Conservation (phyloP, 805 yeast species). For the Wickerhamiella dianesei region DNA sequence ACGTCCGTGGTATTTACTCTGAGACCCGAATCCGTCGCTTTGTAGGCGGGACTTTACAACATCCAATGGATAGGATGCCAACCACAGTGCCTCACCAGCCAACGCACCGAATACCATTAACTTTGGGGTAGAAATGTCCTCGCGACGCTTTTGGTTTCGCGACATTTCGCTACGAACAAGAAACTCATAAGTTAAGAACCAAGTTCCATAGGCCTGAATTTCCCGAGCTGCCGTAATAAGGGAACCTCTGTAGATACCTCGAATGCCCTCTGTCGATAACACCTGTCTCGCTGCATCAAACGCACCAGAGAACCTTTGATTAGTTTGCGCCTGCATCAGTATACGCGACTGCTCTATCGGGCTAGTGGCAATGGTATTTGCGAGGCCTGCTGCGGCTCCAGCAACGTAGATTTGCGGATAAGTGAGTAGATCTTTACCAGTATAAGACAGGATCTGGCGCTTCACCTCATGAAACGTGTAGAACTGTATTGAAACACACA, state of each 20-base stretch:
- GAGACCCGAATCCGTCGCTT: slow-evolving; percentile 31
- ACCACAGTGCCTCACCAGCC: slow-evolving; percentile 64
- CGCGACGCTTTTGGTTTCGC: slow-evolving; percentile 23
- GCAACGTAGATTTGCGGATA: slow-evolving; percentile 45
- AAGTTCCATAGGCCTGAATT: slow-evolving; percentile 60
- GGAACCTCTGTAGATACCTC: slow-evolving; percentile 44
- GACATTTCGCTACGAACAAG: slow-evolving; percentile 28
- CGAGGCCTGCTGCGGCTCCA: slow-evolving; percentile 54
- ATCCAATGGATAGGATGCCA: slow-evolving; percentile 52
- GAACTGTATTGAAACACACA: slow-evolving; percentile 55
- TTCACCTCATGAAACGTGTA: slow-evolving; percentile 60
- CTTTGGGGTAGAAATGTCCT: slow-evolving; percentile 41
- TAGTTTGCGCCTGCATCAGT: slow-evolving; percentile 40
- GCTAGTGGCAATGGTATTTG: slow-evolving; percentile 48
- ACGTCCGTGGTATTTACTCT: slow-evolving; percentile 24
- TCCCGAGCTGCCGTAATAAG: slow-evolving; percentile 44
- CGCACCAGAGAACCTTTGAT: slow-evolving; percentile 30
- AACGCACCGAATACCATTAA: slow-evolving; percentile 45
- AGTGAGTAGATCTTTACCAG: slow-evolving; percentile 20
- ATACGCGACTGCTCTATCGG: slow-evolving; percentile 59
- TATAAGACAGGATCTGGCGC: slow-evolving; percentile 34
- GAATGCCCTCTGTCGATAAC: slow-evolving; percentile 29
- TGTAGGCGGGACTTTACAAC: slow-evolving; percentile 51
- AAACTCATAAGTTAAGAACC: slow-evolving; percentile 55
- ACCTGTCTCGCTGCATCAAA: slow-evolving; percentile 34